These are phyloP conservation scores for Trichoderma sp. DNA, from an alignment of 2,329 filamentous ascomycete species.

Conservation along the genomic window DNA sequence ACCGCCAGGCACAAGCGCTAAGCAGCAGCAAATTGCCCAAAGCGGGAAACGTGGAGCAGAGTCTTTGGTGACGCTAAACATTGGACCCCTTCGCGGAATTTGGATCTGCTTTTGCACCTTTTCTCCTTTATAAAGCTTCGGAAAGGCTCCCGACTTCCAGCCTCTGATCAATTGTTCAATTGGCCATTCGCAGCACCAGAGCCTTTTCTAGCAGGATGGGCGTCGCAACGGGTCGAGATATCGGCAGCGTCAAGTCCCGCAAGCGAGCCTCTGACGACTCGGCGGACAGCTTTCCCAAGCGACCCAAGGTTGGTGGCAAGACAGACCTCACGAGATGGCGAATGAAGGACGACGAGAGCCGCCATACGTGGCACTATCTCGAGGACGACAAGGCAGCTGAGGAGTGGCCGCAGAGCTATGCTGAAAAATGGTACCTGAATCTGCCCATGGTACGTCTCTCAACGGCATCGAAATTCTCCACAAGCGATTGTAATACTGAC, in stretches of 20 bases:
- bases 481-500: neutral
- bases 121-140: constrained; percentile 5
- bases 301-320: constrained; percentile 52
- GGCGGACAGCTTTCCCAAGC: constrained; percentile 46
- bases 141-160: neutral
- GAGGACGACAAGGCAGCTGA: constrained; percentile 68
- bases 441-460: constrained; percentile 66
- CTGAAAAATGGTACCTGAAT: constrained; percentile 89
- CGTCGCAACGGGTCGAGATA: constrained; percentile 35
- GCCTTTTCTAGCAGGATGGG: constrained; percentile 32
- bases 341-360: constrained; percentile 76
- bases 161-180: neutral
- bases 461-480: neutral
- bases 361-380: constrained; percentile 94
- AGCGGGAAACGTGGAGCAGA: neutral
- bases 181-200: neutral
- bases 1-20: constrained; percentile 11
- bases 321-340: constrained; percentile 87
- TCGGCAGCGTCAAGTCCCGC: constrained; percentile 38
- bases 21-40: neutral
- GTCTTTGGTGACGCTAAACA: neutral
- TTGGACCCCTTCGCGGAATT: constrained; percentile 1
- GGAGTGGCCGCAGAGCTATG: constrained; percentile 80
- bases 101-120: neutral
- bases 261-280: constrained; percentile 48